phyloP scores from a whole-genome alignment of 352 stramenopile species.

The Pythium chondricola region DNA sequence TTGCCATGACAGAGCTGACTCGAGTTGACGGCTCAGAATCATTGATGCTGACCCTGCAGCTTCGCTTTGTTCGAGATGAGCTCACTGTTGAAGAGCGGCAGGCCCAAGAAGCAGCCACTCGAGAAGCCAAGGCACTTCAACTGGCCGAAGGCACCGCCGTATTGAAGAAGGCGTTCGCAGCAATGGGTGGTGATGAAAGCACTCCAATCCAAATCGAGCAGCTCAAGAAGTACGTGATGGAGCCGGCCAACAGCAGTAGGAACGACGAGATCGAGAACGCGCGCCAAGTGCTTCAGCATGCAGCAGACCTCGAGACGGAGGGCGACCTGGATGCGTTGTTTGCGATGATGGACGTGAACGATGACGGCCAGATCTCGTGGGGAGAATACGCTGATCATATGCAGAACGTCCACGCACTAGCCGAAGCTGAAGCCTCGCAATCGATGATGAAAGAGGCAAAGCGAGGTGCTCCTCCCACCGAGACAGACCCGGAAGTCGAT shows the following conservation, averaged over 20 bases:
- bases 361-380: slow-evolving; percentile 46
- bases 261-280: slow-evolving; percentile 15
- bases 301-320: slow-evolving; percentile 27
- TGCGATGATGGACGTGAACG: slow-evolving; percentile 39
- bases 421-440: slow-evolving; percentile 20
- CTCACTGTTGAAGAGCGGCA: slow-evolving; percentile 21
- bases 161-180: slow-evolving; percentile 36
- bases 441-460: slow-evolving; percentile 1
- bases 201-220: slow-evolving; percentile 23
- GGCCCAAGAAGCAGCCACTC: slow-evolving; percentile 7
- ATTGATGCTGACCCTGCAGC: slow-evolving; percentile 8
- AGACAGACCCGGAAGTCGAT: no score
- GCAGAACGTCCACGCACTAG: slow-evolving; percentile 37
- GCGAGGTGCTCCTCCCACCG: no score
- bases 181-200: slow-evolving; percentile 29
- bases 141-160: slow-evolving; percentile 33
- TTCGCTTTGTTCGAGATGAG: slow-evolving; percentile 18
- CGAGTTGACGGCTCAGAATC: neutral
- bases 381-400: slow-evolving; percentile 43
- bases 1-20: slow-evolving; percentile 5
- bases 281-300: slow-evolving; percentile 25
- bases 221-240: slow-evolving; percentile 23
- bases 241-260: slow-evolving; percentile 3
- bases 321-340: slow-evolving; percentile 44
- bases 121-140: slow-evolving; percentile 13